Evolutionary conservation across 208 protist genomes (phyloP).

Genomic region (Wallacemonas sp.): DNA sequence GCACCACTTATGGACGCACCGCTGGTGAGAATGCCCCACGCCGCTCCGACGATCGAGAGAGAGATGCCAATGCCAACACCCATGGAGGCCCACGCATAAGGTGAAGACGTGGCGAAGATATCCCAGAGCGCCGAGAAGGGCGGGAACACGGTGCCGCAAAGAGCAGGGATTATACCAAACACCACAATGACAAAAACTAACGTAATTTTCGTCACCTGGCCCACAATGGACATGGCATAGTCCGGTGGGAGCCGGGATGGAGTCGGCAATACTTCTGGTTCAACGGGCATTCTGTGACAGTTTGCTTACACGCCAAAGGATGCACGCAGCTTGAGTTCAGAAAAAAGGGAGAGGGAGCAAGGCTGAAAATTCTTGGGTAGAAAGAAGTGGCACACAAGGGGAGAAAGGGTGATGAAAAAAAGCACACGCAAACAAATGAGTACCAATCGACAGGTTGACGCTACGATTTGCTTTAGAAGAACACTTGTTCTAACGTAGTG

Average conservation of each 20-base stretch:
- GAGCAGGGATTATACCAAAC: conserved; percentile 69
- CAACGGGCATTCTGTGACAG: conserved; percentile 61
- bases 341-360: background rate
- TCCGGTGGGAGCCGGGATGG: conserved; percentile 77
- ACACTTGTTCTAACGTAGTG: too few relatives aligned
- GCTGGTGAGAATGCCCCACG: conserved; percentile 90
- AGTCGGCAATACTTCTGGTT: conserved; percentile 80
- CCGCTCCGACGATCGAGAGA: conserved; percentile 84
- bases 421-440: background rate
- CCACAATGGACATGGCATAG: conserved; percentile 68
- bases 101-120: conserved; percentile 63
- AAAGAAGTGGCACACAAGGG: too few relatives aligned
- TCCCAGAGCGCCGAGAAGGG: conserved; percentile 81
- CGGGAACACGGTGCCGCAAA: conserved; percentile 82
- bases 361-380: too few relatives aligned
- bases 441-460: too few relatives aligned
- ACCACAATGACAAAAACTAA: conserved; percentile 61
- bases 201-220: conserved; percentile 43
- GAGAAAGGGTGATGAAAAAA: background rate
- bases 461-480: too few relatives aligned
- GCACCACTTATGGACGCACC: conserved; percentile 87
- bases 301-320: conserved; percentile 3
- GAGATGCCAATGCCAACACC: conserved; percentile 81
- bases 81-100: conserved; percentile 78
- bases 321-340: background rate